Percentiles rank a stretch among this genome's conserved stretches.
These are phyloP conservation scores for Colletotrichum zoysiae DNA, from an alignment of 2,329 filamentous ascomycete species.

Conservation along the genomic window DNA sequence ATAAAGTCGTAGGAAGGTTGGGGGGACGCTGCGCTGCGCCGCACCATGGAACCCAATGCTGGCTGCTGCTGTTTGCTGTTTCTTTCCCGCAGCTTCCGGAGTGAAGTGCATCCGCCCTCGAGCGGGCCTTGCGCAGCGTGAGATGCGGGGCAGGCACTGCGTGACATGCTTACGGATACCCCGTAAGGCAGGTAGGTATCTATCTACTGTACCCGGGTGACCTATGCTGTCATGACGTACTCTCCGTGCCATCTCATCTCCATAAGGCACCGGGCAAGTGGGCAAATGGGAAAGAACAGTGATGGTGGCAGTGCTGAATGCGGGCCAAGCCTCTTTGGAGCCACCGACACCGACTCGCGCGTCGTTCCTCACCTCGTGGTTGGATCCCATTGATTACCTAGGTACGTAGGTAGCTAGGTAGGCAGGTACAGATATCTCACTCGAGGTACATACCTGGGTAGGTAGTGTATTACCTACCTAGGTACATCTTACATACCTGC, in stretches of 20 bases:
- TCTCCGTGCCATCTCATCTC: not conserved
- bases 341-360: constrained; percentile 1
- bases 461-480: too few relatives aligned
- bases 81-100: constrained; percentile 7
- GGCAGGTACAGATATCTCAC: too few relatives aligned
- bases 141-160: constrained; percentile 25
- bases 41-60: not conserved
- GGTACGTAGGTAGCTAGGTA: too few relatives aligned
- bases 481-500: too few relatives aligned
- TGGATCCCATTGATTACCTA: constrained; percentile 5
- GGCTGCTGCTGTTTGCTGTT: not conserved
- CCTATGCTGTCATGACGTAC: too few relatives aligned
- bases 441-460: too few relatives aligned
- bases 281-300: not conserved
- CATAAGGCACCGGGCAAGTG: not conserved
- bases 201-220: too few relatives aligned
- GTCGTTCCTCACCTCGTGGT: constrained; percentile 15
- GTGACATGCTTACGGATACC: not conserved
- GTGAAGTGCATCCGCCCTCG: too few relatives aligned
- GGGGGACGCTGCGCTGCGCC: too few relatives aligned
- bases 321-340: constrained; percentile 29
- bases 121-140: not conserved
- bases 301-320: constrained; percentile 33
- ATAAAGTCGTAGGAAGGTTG: not conserved
- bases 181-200: too few relatives aligned